Base-by-base conservation (phyloP, 148 eudicot species). In the Nepenthes gracilis region DNA sequence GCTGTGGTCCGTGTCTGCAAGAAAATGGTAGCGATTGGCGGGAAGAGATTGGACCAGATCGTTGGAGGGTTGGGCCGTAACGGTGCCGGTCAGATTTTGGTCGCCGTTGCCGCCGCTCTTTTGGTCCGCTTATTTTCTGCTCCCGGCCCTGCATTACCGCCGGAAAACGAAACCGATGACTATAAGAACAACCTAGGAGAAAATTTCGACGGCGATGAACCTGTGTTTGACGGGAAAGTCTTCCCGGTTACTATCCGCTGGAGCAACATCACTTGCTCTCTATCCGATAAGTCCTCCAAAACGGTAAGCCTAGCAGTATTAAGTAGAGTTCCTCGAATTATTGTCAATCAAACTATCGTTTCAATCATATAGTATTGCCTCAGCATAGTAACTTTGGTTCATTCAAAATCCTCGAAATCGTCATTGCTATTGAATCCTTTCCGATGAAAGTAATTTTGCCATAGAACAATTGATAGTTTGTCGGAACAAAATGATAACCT, bases 171-270 rank as follows among this genome's bases (percentile, higher is more conserved):
- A 47, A 60, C 32, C 23, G 72, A 64, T 11, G 77, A 70, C n/a
- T 79, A 72, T 0, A 65, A 63, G 1, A 48, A 54, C 14, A 68
- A 58, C 23, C 78, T 35, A 9, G 60, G 35, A 12, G 76, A 49
- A 1, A 77, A 51, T 14, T 65, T 69, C 48, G 64, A 33, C 12
- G 82, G 72, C 2, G 80, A 67, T 2, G 70, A 59, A 6, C 5
- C 65, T 73, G 40, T 81, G 48, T 72, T n/a, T 1, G 49, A 77
- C 43, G 87, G 78, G 5, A 76, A 80, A 68, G 88, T 88, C 2
- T 34, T 64, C 63, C 95, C 99, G 66, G 95, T 93, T 35, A 82
- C 85, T 35, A 84, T 93, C 43, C 83, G 74, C 37, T 93, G 98
- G 98, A 79, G 74, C 10, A 77, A 84, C 59, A 77, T 88, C 71